These are phyloP conservation scores for Przewalskia tangutica DNA, from an alignment of 257 asterid species.

Conservation along the genomic window DNA sequence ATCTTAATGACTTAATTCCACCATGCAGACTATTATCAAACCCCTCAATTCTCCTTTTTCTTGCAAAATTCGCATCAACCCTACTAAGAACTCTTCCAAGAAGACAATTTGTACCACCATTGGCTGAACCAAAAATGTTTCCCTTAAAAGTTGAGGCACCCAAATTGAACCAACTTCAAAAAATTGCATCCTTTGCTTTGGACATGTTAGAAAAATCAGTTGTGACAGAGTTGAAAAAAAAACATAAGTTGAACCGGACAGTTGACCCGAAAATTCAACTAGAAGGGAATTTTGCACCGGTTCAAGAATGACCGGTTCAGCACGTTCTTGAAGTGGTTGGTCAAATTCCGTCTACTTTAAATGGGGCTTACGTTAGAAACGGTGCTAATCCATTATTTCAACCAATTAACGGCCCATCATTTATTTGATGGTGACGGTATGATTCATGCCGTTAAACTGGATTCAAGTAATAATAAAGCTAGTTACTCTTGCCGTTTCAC, in stretches of 20 bases:
- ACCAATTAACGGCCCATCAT: conserved; percentile 52
- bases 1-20: not conserved
- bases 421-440: conserved; percentile 66
- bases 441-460: conserved; percentile 45
- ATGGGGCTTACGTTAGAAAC: conserved; percentile 47
- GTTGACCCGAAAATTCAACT: conserved; percentile 52
- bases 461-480: conserved; percentile 14
- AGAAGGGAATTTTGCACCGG: conserved; percentile 53
- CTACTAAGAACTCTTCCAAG: conserved; percentile 13
- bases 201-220: conserved; percentile 34
- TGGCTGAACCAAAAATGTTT: not conserved
- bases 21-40: not conserved
- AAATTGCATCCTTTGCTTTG: conserved; percentile 29
- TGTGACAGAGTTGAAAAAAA: conserved; percentile 20
- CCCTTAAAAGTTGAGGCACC: not conserved
- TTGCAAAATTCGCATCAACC: conserved; percentile 23
- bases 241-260: conserved; percentile 27
- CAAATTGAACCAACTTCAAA: conserved; percentile 32
- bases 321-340: conserved; percentile 42
- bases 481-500: conserved; percentile 53
- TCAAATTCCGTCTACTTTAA: conserved; percentile 25
- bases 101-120: not conserved
- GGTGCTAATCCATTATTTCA: conserved; percentile 45
- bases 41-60: not conserved
- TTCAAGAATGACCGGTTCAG: conserved; percentile 44